These are phyloP conservation scores for Neonectria sp. DNA, from an alignment of 2,329 filamentous ascomycete genomes.

Conservation along the genomic window DNA sequence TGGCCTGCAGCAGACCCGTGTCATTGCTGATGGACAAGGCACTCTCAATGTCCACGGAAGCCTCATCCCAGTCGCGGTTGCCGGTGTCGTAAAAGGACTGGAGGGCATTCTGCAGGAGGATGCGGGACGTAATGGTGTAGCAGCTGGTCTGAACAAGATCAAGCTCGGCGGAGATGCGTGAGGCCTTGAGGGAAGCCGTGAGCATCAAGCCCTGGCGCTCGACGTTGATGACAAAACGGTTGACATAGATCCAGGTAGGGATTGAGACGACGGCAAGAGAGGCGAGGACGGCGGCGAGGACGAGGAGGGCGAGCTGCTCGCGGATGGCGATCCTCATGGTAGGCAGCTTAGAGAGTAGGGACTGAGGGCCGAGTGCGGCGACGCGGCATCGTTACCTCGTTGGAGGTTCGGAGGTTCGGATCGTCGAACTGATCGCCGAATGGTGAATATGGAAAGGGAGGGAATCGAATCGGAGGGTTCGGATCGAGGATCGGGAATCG, in stretches of 20 bases:
- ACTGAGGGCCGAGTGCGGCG: constrained; percentile 37
- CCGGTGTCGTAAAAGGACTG: constrained; percentile 66
- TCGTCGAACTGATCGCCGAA: constrained; percentile 19
- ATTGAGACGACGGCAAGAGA: constrained; percentile 85
- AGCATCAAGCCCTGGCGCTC: constrained; percentile 77
- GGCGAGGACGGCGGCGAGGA: constrained; percentile 81
- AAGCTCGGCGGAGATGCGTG: constrained; percentile 84
- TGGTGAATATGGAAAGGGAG: constrained; percentile 10
- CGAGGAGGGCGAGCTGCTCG: constrained; percentile 86
- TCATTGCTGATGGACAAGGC: constrained; percentile 76
- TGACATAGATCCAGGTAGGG: constrained; percentile 77
- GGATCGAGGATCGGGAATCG: constrained; percentile 4
- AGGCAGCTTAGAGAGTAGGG: constrained; percentile 45
- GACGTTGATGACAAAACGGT: constrained; percentile 67
- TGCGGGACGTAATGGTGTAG: constrained; percentile 77
- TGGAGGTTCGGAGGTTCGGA: constrained; percentile 22
- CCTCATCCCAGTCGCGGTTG: constrained; percentile 70
- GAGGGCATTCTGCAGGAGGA: constrained; percentile 71
- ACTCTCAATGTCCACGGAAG: constrained; percentile 77
- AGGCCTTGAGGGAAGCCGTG: constrained; percentile 89
- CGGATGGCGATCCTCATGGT: constrained; percentile 89
- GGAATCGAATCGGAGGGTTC: constrained; percentile 4
- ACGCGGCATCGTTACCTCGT: constrained; percentile 48
- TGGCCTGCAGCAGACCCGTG: constrained; percentile 76
- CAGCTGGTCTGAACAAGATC: constrained; percentile 84